Base-by-base conservation (phyloP, 768 basidiomycete species). In the Suillus occidentalis region DNA sequence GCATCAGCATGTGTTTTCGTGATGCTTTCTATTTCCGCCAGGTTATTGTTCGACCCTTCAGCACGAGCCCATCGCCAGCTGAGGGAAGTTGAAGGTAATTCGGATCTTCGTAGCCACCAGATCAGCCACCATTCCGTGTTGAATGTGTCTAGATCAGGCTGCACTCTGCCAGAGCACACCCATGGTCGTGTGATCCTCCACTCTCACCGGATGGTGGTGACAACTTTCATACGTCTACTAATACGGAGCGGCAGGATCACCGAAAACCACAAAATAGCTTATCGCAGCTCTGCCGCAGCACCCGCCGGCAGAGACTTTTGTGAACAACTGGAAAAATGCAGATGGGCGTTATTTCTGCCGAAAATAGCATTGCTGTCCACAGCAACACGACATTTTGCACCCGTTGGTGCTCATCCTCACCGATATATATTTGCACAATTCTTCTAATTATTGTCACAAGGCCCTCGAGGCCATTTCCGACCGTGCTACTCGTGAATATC, bases 1-100 rank as follows among this genome's bases (percentile, higher is more conserved):
- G 58, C 58, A 59, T 59, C 40, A 59, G 58, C 58, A 59, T 59
- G 58, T 28, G 53, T 43, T 40, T 59, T 59, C 18, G 28, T 59
- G 58, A 28, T 31, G 58, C 40, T 59, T 42, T 59, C 58, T 18
- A 59, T 59, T 59, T 59, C 58, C 58, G 58, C 40, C 42, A 39
- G 39, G 39, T 12, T 58, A 58, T 58, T 58, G 18, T 39, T 39
- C 37, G 22, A 53, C 52, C 52, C 52, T 53, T 53, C 31, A 59
- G 57, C 25, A 28, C 20, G 25, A 59, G 28, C 40, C 58, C 58
- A 42, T 31, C 12, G 25, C 10, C 28, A 40, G 20, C 57, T 40
- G 25, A 42, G 39, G 40, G 25, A 58, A 58, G 25, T 10, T 18
- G 12, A 40, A 58, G 22, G 57, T 58, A 16, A 28, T 16, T 6